A percentile compares a stretch with the other conserved stretches of the same genome.
Conservation (phyloP, 768 basidiomycete genomes). For the Ephemerocybe angulata region DNA sequence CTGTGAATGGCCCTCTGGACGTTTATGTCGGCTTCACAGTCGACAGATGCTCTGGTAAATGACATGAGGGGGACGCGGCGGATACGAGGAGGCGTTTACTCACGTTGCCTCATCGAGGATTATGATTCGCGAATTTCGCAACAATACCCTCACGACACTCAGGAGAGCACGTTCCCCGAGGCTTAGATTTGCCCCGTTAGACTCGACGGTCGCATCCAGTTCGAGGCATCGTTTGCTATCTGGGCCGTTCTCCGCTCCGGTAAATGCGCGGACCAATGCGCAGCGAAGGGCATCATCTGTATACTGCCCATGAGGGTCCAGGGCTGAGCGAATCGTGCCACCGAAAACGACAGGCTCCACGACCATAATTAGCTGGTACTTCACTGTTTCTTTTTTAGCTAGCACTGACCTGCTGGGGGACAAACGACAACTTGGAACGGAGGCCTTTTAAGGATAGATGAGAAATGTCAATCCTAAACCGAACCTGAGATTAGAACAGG, state of each 20-base stretch:
- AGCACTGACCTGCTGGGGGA: constrained; percentile 61
- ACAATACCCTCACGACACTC: constrained; percentile 74
- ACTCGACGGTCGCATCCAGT: constrained; percentile 69
- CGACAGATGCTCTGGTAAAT: constrained; percentile 53
- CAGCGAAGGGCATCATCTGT: constrained; percentile 65
- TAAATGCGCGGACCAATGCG: constrained; percentile 55
- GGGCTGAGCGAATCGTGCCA: constrained; percentile 53
- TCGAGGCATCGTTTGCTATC: constrained; percentile 49
- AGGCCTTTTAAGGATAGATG: constrained; percentile 66
- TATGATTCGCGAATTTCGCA: constrained; percentile 69
- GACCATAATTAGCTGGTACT: neutral
- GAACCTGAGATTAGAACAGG: constrained; percentile 13
- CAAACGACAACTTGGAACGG: constrained; percentile 55
- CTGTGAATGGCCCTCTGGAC: constrained; percentile 76
- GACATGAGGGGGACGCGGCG: neutral
- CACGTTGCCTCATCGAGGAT: constrained; percentile 77
- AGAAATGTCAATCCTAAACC: constrained; percentile 54
- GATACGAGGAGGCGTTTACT: constrained; percentile 4
- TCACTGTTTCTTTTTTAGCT: no score
- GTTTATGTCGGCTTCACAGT: constrained; percentile 73
- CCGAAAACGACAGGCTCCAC: constrained; percentile 14
- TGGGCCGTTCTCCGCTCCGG: constrained; percentile 3
- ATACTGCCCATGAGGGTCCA: constrained; percentile 57
- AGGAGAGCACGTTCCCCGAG: constrained; percentile 71
- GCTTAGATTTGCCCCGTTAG: constrained; percentile 71